Percentiles rank a stretch among this genome's conserved stretches.
Conservation (phyloP, 331 rosid species). For the Erythrophleum ivorense region DNA sequence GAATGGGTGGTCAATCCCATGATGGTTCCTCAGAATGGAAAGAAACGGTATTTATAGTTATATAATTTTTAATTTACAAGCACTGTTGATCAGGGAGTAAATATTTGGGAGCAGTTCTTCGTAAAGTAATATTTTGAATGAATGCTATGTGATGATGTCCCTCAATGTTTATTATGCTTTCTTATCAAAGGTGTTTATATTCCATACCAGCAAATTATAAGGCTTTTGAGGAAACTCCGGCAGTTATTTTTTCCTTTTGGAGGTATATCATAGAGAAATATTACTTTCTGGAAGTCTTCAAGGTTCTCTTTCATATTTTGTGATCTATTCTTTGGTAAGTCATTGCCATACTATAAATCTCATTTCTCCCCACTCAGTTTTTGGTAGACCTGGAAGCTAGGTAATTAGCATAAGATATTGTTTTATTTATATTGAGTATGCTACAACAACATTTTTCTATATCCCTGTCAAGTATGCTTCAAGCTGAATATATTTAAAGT, state of each 20-base stretch:
- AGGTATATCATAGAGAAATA: conserved; percentile 1
- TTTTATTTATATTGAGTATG: conserved; percentile 24
- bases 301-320: conserved; percentile 3
- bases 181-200: conserved; percentile 7
- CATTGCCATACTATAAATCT: conserved; percentile 3
- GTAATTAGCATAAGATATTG: conserved; percentile 10
- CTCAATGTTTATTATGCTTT: conserved; percentile 20
- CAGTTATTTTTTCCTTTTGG: conserved; percentile 7
- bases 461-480: conserved; percentile 30
- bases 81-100: conserved; percentile 3
- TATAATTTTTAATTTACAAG: conserved; percentile 17
- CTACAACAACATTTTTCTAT: conserved; percentile 12
- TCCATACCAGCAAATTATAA: conserved; percentile 10
- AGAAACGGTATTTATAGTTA: conserved; percentile 72
- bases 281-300: conserved; percentile 7
- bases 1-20: conserved; percentile 88
- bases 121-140: conserved; percentile 27
- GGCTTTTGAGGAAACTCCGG: conserved; percentile 11
- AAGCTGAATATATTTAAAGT: conserved; percentile 35
- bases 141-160: conserved; percentile 23
- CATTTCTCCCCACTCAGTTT: conserved; percentile 24
- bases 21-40: conserved; percentile 92
- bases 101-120: conserved; percentile 26
- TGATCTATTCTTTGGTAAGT: conserved; percentile 9
- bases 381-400: conserved; percentile 28